Percentiles rank a stretch among this genome's conserved stretches.
phyloP scores from a whole-genome alignment of 208 protist species.

The Leishmania mexicana region DNA sequence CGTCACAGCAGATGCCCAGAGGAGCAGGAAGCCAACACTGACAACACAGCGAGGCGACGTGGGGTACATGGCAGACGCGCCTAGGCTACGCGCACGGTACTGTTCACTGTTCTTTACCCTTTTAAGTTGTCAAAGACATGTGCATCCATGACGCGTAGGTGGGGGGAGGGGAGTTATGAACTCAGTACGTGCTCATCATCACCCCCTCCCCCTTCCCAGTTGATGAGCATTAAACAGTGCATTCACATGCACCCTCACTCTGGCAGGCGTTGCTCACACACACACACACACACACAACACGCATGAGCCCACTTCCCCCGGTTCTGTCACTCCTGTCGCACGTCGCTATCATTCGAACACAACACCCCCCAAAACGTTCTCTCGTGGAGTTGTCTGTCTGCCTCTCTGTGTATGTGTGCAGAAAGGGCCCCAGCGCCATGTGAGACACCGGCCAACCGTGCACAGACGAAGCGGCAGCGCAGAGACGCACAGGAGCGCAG shows the following conservation, averaged over 20 bases:
- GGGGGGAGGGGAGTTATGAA: background rate
- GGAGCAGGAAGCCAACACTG: background rate
- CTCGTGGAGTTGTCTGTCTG: background rate
- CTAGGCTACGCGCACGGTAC: background rate
- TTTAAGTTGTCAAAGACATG: background rate
- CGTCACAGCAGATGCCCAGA: background rate
- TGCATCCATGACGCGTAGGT: background rate
- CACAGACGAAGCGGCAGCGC: background rate
- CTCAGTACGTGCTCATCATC: background rate
- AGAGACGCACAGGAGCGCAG: background rate
- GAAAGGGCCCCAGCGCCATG: background rate
- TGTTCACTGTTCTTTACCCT: background rate
- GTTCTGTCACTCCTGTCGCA: background rate
- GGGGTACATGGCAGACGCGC: background rate
- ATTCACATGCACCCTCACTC: background rate
- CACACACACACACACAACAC: background rate
- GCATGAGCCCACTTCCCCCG: background rate
- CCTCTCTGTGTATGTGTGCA: background rate
- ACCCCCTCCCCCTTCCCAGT: background rate
- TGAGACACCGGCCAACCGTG: background rate
- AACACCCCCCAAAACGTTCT: background rate
- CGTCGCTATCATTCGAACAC: background rate
- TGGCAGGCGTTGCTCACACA: background rate
- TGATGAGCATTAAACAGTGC: background rate
- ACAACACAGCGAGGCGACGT: background rate